Percentiles rank a stretch among this genome's conserved stretches.
Conservation (phyloP, 179 eudicot genomes). For the Amaranthus tricolor region DNA sequence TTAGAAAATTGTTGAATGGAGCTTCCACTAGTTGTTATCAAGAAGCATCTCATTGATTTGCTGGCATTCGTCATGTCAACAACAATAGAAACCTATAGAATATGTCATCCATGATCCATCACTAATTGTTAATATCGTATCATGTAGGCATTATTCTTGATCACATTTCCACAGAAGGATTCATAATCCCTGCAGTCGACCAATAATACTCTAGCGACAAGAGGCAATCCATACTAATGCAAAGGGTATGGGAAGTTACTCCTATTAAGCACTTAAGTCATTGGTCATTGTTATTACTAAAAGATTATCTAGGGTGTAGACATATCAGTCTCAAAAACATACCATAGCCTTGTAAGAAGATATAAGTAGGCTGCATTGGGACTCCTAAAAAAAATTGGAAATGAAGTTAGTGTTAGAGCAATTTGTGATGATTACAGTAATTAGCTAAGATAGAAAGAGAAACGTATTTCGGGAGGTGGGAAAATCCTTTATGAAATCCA, state of each 20-base stretch:
- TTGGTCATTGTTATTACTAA: too few species aligned
- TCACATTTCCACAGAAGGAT: constrained; percentile 5
- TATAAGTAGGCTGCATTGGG: constrained; percentile 44
- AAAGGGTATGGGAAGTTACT: neutral
- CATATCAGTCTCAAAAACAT: constrained; percentile 17
- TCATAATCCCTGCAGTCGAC: neutral
- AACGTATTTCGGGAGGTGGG: neutral
- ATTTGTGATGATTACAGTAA: neutral
- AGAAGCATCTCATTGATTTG: constrained; percentile 70
- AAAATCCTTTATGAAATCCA: neutral
- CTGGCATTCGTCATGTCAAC: constrained; percentile 51
- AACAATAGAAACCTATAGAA: constrained; percentile 51
- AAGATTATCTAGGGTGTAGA: neutral
- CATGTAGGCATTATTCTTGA: neutral
- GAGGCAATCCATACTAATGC: neutral
- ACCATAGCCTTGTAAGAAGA: constrained; percentile 79
- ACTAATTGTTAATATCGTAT: neutral
- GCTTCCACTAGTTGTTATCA: constrained; percentile 47
- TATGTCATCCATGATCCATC: constrained; percentile 1
- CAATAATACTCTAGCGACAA: neutral
- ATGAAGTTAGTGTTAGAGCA: neutral
- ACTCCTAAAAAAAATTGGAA: constrained; percentile 42
- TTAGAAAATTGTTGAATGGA: constrained; percentile 57
- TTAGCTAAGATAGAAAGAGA: neutral
- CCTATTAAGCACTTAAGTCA: neutral